Conservation (phyloP, 371 early-diverging fungal genomes). For the Rhizopus stolonifer region DNA sequence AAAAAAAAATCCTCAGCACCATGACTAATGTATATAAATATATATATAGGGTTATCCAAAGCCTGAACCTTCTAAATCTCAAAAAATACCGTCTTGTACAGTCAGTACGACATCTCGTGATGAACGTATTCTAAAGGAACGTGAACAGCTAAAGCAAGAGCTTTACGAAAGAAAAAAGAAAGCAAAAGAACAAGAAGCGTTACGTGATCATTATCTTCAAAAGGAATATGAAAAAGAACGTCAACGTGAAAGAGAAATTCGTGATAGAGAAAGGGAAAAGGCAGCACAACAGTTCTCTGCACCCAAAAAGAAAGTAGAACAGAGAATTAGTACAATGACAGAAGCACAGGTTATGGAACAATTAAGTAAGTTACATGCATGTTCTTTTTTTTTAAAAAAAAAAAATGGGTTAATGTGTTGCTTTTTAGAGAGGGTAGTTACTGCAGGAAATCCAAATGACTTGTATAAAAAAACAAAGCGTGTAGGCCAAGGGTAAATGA, state of each 20-base stretch:
- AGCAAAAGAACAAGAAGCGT: constrained; percentile 15
- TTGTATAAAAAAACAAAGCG: constrained; percentile 88
- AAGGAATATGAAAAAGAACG: constrained; percentile 25
- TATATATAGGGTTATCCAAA: not conserved
- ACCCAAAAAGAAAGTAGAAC: constrained; percentile 58
- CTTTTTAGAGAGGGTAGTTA: constrained; percentile 73
- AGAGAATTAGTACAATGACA: constrained; percentile 82
- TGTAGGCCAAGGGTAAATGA: constrained; percentile 89
- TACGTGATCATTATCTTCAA: not conserved
- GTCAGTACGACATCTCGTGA: constrained; percentile 30
- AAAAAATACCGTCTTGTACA: constrained; percentile 20
- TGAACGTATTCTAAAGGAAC: constrained; percentile 35
- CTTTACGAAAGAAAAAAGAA: constrained; percentile 31
- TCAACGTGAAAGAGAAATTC: not conserved
- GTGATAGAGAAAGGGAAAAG: constrained; percentile 11
- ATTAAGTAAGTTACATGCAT: constrained; percentile 63
- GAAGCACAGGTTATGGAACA: constrained; percentile 93
- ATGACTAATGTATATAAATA: too few species aligned
- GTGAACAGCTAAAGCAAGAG: constrained; percentile 27
- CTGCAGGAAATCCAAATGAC: constrained; percentile 81
- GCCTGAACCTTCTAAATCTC: not conserved
- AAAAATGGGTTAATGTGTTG: too few species aligned
- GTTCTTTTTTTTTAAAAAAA: too few species aligned
- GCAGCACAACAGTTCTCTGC: constrained; percentile 30
- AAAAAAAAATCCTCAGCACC: too few species aligned